phyloP scores from a whole-genome alignment of 441 rosid species.

The Populus hybrid region DNA sequence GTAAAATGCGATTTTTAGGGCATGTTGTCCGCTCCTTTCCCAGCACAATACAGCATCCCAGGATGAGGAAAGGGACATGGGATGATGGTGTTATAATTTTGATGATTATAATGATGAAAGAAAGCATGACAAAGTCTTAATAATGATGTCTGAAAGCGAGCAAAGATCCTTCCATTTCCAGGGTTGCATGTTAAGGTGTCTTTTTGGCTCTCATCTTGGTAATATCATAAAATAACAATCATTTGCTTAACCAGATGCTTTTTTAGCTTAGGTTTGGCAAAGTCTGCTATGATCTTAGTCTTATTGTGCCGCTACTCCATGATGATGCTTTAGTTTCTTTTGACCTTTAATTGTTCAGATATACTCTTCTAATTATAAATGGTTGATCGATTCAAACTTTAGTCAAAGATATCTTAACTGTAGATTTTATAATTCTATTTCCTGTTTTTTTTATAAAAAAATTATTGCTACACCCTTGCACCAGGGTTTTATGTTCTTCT shows the following conservation, averaged over 20 bases:
- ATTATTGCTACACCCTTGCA: too few species aligned
- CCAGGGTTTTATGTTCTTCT: too few species aligned
- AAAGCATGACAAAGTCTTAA: slow-evolving; percentile 33
- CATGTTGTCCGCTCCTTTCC: slow-evolving; percentile 29
- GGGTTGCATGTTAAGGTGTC: slow-evolving; percentile 22
- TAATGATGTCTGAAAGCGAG: slow-evolving; percentile 34
- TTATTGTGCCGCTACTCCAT: too few species aligned
- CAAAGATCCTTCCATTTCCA: slow-evolving; percentile 30
- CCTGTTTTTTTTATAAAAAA: too few species aligned
- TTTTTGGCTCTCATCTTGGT: slow-evolving; percentile 10
- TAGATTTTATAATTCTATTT: too few species aligned
- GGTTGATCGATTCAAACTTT: too few species aligned
- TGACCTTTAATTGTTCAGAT: too few species aligned
- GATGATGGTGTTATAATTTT: slow-evolving; percentile 13
- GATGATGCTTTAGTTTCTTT: too few species aligned
- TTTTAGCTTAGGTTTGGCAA: slow-evolving; percentile 10
- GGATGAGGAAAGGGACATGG: slow-evolving; percentile 20
- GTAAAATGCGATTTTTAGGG: slow-evolving; percentile 18
- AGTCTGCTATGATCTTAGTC: neutral
- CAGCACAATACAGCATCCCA: slow-evolving; percentile 43
- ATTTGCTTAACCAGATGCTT: slow-evolving; percentile 3
- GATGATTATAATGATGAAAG: slow-evolving; percentile 22
- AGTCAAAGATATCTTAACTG: too few species aligned
- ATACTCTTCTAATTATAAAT: too few species aligned
- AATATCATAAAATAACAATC: slow-evolving; percentile 21